Percentiles rank a stretch among this genome's conserved stretches.
These are phyloP conservation scores for Pisolithus thermaeus DNA, from an alignment of 1,284 basidiomycete genomes.

Conservation along the genomic window DNA sequence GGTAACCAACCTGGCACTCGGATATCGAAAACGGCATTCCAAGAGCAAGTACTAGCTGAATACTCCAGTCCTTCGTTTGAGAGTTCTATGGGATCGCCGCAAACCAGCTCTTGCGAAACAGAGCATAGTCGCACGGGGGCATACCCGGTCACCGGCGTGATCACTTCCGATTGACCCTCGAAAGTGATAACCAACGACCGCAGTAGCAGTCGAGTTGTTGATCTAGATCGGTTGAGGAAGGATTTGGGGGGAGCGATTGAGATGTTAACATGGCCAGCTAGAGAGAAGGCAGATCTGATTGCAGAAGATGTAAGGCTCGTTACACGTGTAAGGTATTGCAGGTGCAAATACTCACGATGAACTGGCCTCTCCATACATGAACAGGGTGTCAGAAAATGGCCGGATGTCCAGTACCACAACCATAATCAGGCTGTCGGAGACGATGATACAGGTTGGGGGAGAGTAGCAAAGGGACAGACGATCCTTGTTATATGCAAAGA, in stretches of 20 bases:
- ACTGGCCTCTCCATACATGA: conserved; percentile 67
- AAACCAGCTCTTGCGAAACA: conserved; percentile 56
- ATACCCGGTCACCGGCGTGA: conserved; percentile 56
- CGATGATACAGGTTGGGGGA: conserved; percentile 5
- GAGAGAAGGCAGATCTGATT: conserved; percentile 64
- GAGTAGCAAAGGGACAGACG: not conserved
- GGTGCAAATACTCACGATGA: conserved; percentile 43
- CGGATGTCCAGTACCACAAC: conserved; percentile 56
- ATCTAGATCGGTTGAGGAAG: conserved; percentile 43
- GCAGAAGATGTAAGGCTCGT: conserved; percentile 3
- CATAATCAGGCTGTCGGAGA: conserved; percentile 36
- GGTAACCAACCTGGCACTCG: conserved; percentile 77
- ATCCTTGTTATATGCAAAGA: not conserved
- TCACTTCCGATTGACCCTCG: conserved; percentile 69
- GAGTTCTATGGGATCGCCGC: conserved; percentile 49
- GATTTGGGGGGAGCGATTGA: conserved; percentile 46
- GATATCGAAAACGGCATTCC: conserved; percentile 70
- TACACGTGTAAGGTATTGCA: not conserved
- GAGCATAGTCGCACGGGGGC: conserved; percentile 57
- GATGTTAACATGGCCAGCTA: conserved; percentile 67
- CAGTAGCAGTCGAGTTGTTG: conserved; percentile 45
- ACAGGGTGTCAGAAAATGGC: conserved; percentile 46
- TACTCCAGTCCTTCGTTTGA: conserved; percentile 57
- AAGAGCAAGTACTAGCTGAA: conserved; percentile 45
- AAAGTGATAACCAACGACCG: conserved; percentile 66